Evolutionary conservation across 1,284 basidiomycete genomes (phyloP), one percentile per base, ranked within the genome.

Genomic region (Cryptococcus hybrid): DNA sequence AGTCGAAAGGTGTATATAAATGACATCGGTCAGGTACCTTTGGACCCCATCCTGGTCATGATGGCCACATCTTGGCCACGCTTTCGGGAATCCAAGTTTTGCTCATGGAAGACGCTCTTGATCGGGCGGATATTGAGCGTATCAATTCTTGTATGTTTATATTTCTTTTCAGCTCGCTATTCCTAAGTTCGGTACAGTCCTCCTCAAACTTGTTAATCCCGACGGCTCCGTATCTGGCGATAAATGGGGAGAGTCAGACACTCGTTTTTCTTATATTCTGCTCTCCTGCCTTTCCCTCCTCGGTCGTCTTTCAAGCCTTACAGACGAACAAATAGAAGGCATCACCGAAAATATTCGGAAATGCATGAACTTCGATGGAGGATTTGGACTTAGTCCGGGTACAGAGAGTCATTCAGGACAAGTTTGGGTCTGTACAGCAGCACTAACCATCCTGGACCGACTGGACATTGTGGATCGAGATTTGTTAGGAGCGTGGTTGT

Each of bases 341-440:
- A 87, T 91, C 0, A 83, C 91, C 6, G 80, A 76, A 3, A 92
- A 94, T 75, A 84, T 99, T 46, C 72, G 80, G 11, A 80, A 83
- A 40, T 96, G 94, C 75, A 83, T 82, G 70, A 99, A 99, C 75
- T 95, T 93, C 72, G 95, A 99, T 73, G 94, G 94, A 3, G 95
- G 93, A 0, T 99, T 96, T 67, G 95, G 95, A 11, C 86, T 83
- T 43, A 78, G 81, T 18, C 82, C 85, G 7, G 95, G 93, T 0
- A 92, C 90, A 1, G 95, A 99, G 79, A 92, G 88, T 63, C 95
- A 98, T 78, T 86, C 93, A 6, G 90, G 84, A 0, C 91, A 94
- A 84, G 90, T 99, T 0, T 98, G 89, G 77, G 90, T 93, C 1
- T 96, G 92, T 69, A 83, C 90, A 0, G 92, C 86, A 0, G 85